Evolutionary conservation across 2,329 filamentous ascomycete species (phyloP).

Genomic region (Thermoascus crustaceus): DNA sequence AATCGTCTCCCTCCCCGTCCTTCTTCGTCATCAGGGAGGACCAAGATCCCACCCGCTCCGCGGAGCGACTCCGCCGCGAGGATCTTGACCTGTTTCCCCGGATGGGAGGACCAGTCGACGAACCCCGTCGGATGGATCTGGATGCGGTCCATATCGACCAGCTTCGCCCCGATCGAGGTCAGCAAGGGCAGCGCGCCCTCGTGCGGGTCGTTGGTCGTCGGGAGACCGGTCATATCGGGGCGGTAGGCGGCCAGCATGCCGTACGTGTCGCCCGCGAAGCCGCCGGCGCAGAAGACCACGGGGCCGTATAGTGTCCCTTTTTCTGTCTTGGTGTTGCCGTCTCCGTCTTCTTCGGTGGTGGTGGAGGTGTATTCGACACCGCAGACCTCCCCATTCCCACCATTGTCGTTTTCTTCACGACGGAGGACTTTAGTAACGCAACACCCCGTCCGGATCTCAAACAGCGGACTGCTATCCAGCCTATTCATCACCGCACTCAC

Average conservation of each 20-base stretch:
- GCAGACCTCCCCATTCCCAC: slow-evolving; percentile 28
- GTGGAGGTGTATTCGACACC: slow-evolving; percentile 47
- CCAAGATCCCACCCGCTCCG: slow-evolving; percentile 54
- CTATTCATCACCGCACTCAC: slow-evolving; percentile 46
- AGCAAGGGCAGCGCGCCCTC: slow-evolving; percentile 46
- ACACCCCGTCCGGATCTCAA: slow-evolving; percentile 45
- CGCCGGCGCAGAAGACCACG: slow-evolving; percentile 54
- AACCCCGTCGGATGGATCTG: slow-evolving; percentile 61
- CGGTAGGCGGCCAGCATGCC: slow-evolving; percentile 50
- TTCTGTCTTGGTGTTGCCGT: slow-evolving; percentile 22
- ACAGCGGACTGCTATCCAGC: slow-evolving; percentile 42
- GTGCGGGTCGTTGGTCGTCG: slow-evolving; percentile 55
- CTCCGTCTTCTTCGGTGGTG: slow-evolving; percentile 17
- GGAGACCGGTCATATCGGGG: slow-evolving; percentile 51
- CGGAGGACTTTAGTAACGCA: slow-evolving; percentile 47
- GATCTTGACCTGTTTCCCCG: slow-evolving; percentile 49
- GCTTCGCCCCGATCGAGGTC: slow-evolving; percentile 30
- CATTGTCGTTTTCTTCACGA: no score
- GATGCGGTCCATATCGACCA: slow-evolving; percentile 44
- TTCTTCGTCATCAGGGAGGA: slow-evolving; percentile 25
- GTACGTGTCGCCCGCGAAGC: slow-evolving; percentile 54
- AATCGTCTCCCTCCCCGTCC: slow-evolving; percentile 48
- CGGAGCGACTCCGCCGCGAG: slow-evolving; percentile 56
- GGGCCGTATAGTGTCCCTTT: slow-evolving; percentile 39
- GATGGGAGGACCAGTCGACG: slow-evolving; percentile 44